phyloP scores from a whole-genome alignment of 768 basidiomycete genomes.

The Mycena latifolia region DNA sequence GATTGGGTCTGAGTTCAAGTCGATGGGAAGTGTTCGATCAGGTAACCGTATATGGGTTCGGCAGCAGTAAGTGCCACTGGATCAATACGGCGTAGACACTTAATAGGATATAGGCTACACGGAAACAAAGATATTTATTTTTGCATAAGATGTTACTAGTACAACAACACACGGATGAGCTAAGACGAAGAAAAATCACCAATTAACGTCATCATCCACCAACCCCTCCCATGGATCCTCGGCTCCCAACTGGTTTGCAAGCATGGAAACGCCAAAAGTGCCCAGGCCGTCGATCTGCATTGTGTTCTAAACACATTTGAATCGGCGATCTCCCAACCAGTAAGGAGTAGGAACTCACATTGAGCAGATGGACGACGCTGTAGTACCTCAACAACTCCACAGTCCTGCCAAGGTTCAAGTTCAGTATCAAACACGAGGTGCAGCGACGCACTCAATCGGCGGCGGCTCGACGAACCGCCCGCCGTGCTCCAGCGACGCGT shows the following conservation, averaged over 20 bases:
- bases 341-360: slow-evolving; percentile 4
- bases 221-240: slow-evolving; percentile 17
- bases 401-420: background rate
- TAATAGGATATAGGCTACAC: too few species aligned
- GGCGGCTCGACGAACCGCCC: slow-evolving; percentile 27
- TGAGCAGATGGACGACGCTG: slow-evolving; percentile 13
- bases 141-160: too few species aligned
- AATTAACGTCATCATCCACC: slow-evolving; percentile 45
- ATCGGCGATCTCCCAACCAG: background rate
- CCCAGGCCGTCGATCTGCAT: slow-evolving; percentile 2
- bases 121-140: too few species aligned
- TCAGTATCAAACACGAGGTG: too few species aligned
- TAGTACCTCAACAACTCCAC: slow-evolving; percentile 25
- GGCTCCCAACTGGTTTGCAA: background rate
- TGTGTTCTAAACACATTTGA: slow-evolving; percentile 10
- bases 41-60: too few species aligned
- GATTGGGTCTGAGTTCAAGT: too few species aligned
- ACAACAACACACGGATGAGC: too few species aligned
- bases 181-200: slow-evolving; percentile 77
- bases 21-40: too few species aligned
- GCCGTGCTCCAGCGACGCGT: slow-evolving; percentile 23
- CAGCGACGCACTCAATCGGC: slow-evolving; percentile 19
- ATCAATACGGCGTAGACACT: too few species aligned
- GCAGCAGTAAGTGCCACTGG: too few species aligned
- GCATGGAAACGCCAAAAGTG: slow-evolving; percentile 7